Base-by-base conservation (phyloP, 441 rosid species). In the Sinapis alba region DNA sequence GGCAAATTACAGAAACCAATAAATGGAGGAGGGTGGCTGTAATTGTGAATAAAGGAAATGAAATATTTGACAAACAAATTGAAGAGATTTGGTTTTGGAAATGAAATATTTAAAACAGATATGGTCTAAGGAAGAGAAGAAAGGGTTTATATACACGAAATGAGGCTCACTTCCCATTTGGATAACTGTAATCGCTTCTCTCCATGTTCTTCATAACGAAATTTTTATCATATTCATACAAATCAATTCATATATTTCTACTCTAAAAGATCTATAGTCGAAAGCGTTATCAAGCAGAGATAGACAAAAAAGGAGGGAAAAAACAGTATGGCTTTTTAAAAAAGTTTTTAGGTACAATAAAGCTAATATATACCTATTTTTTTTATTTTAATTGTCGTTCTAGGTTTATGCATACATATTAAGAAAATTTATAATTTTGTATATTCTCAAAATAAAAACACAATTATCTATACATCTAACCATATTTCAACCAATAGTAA, bases 281-380 rank as follows among this genome's bases (percentile, higher is more conserved):
- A 61, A 18, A 63, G 75, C 60, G 62, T 69, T 63, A 76, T 43
- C 41, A n/a, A 69, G 65, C 70, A 69, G 71, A 76, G 30, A 69
- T 16, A 47, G 16, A 68, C 9, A 75, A 20, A 47, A 62, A 64
- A 77, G 50, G 60, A 28, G 26, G 41, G n/a, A 23, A 50, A 18
- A 38, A 24, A 56, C 36, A 18, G 57, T 43, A 56, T 64, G 51
- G 75, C 80, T 7, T 76, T 76, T 76, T 41, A 16, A 21, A 70
- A 76, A 70, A 65, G 47, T 13, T 64, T 76, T 20, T 75, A 63
- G 38, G 61, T 62, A 41, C 65, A 68, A 75, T 69, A 76, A 69
- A 76, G 75, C 34, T 62, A n/a, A n/a, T n/a, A n/a, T n/a, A n/a
- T n/a, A n/a, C n/a, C n/a, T n/a, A n/a, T n/a, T n/a, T n/a, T n/a